Evolutionary conservation across 2,329 filamentous ascomycete genomes (phyloP).

Genomic region (Aspergillus sp.): DNA sequence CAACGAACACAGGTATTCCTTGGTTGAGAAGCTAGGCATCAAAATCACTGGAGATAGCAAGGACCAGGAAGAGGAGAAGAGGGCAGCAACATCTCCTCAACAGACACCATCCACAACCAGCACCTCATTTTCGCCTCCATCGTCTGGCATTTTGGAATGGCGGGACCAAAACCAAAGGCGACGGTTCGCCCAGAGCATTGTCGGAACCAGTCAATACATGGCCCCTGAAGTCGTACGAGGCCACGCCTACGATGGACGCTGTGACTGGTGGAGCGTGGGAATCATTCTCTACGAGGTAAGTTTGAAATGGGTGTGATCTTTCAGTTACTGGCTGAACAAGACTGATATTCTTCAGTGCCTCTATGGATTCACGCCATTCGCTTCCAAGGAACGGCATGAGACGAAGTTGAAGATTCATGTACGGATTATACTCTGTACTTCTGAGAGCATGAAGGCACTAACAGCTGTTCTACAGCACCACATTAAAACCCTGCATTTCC

Average conservation of each 20-base stretch:
- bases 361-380: slow-evolving; percentile 88
- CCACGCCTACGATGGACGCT: slow-evolving; percentile 82
- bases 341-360: slow-evolving; percentile 58
- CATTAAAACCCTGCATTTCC: slow-evolving; percentile 68
- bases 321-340: background rate
- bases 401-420: slow-evolving; percentile 86
- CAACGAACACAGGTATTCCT: slow-evolving; percentile 74
- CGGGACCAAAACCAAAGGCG: slow-evolving; percentile 68
- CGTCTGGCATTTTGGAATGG: slow-evolving; percentile 64
- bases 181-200: slow-evolving; percentile 76
- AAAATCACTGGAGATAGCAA: slow-evolving; percentile 70
- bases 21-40: slow-evolving; percentile 75
- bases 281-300: slow-evolving; percentile 82
- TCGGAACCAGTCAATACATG: slow-evolving; percentile 98
- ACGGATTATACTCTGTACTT: slow-evolving; percentile 30
- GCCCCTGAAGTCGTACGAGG: slow-evolving; percentile 88
- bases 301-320: background rate
- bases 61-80: slow-evolving; percentile 60
- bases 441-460: background rate
- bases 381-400: slow-evolving; percentile 73
- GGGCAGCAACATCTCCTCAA: slow-evolving; percentile 17
- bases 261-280: slow-evolving; percentile 96
- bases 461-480: slow-evolving; percentile 60
- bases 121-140: slow-evolving; percentile 36
- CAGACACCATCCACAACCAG: slow-evolving; percentile 10